Percentiles rank a stretch among this genome's conserved stretches.
Conservation (phyloP, 805 yeast genomes). For the Pichia manshurica region DNA sequence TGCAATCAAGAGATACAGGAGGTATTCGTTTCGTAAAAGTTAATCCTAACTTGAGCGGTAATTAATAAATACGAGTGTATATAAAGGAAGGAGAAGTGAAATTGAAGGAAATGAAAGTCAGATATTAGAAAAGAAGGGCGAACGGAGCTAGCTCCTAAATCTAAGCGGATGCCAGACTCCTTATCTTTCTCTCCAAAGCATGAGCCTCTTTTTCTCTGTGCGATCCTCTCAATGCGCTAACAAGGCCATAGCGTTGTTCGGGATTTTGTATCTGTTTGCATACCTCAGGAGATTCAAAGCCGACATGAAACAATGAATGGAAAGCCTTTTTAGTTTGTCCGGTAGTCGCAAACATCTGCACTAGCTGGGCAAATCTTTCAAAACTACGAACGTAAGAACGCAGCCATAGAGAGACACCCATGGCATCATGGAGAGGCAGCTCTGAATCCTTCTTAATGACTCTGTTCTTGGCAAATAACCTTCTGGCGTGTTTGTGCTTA, state of each 20-base stretch:
- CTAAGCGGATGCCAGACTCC: neutral
- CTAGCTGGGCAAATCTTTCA: constrained; percentile 10
- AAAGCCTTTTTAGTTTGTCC: constrained; percentile 6
- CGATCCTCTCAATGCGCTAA: neutral
- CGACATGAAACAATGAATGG: constrained; percentile 1
- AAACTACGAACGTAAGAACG: constrained; percentile 2
- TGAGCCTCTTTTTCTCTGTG: constrained; percentile 4
- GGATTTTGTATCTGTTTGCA: constrained; percentile 2
- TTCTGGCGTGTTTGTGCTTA: neutral
- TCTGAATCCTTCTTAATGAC: neutral
- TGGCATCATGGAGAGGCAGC: neutral
- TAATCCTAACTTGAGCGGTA: no score
- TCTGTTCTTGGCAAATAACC: neutral
- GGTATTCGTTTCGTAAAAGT: no score
- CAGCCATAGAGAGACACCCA: constrained; percentile 4
- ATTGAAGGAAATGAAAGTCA: no score
- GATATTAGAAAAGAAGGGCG: no score
- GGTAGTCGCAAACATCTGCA: constrained; percentile 9
- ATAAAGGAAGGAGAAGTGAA: no score
- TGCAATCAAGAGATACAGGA: no score
- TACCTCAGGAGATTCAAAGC: neutral
- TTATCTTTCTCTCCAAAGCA: neutral
- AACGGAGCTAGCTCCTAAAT: no score
- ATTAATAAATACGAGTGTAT: no score
- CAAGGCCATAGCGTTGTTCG: constrained; percentile 4